Evolutionary conservation across 2,329 filamentous ascomycete genomes (phyloP).

Genomic region (Botryotinia convoluta): DNA sequence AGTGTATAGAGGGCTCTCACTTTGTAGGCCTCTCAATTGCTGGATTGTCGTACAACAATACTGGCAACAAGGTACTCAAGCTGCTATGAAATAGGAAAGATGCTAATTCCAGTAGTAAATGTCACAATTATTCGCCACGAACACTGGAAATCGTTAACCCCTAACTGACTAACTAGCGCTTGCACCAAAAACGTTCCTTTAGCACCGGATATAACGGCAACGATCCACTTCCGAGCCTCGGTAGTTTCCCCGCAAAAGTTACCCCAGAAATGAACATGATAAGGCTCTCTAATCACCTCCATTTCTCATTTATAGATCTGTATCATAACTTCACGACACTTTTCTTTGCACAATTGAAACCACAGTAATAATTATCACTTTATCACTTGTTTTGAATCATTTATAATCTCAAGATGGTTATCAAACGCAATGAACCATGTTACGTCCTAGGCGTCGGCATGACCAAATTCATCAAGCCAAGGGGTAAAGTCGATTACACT

Average conservation of each 20-base stretch:
- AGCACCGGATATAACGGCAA: background rate
- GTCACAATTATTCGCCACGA: background rate
- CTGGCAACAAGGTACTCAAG: background rate
- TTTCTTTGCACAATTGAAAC: background rate
- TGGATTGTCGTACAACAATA: background rate
- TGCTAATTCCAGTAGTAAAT: background rate
- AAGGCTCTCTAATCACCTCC: background rate
- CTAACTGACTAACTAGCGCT: background rate
- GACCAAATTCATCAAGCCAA: slow-evolving; percentile 98
- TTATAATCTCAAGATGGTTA: slow-evolving; percentile 24
- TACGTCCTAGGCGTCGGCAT: slow-evolving; percentile 98
- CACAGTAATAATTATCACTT: too few species aligned
- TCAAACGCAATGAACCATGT: slow-evolving; percentile 44
- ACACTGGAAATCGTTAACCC: background rate
- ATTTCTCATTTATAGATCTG: background rate
- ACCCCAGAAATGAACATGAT: background rate
- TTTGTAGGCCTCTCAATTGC: rapidly evolving
- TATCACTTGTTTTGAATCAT: background rate
- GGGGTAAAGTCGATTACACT: slow-evolving; percentile 90
- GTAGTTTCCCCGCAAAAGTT: slow-evolving; percentile 10
- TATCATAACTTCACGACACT: background rate
- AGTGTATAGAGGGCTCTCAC: background rate
- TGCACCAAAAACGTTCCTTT: background rate
- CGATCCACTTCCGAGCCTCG: background rate
- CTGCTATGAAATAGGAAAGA: background rate